phyloP scores from a whole-genome alignment of 164 flowering plant genomes.

The Piper longum region DNA sequence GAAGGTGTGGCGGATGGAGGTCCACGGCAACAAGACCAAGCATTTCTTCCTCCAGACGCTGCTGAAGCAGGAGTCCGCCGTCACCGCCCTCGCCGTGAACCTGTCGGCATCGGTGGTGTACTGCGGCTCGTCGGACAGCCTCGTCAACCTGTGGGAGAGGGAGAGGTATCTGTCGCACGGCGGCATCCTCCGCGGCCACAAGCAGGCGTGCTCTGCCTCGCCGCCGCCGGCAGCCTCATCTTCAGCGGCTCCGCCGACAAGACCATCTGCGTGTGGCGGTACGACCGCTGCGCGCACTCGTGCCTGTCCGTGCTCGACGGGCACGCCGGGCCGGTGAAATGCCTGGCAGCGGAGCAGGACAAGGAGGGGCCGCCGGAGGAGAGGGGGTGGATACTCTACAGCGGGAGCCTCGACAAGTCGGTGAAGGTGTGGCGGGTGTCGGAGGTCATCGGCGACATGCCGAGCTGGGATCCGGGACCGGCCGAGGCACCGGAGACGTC shows the following conservation, averaged over 20 bases:
- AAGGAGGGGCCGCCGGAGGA: conserved; percentile 17
- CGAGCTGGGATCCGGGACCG: not conserved
- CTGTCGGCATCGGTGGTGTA: conserved; percentile 30
- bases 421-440: conserved; percentile 81
- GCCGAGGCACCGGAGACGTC: too few species aligned
- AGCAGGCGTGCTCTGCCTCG: conserved; percentile 58
- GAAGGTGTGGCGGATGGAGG: conserved; percentile 55
- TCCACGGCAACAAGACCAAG: conserved; percentile 29
- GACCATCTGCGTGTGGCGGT: conserved; percentile 69
- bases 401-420: conserved; percentile 76
- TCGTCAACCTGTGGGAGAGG: conserved; percentile 67
- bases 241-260: conserved; percentile 79
- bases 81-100: conserved; percentile 53
- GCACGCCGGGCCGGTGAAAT: conserved; percentile 73
- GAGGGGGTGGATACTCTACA: conserved; percentile 45
- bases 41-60: conserved; percentile 35
- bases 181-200: conserved; percentile 66
- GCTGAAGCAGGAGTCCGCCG: conserved; percentile 58
- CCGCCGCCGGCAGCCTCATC: conserved; percentile 45
- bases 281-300: conserved; percentile 39
- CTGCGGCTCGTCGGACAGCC: conserved; percentile 70
- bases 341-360: conserved; percentile 56
- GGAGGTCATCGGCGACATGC: conserved; percentile 27
- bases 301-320: conserved; percentile 67
- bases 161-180: conserved; percentile 48